Evolutionary conservation across 352 stramenopile genomes (phyloP).

Genomic region (Phytophthora pluvialis): DNA sequence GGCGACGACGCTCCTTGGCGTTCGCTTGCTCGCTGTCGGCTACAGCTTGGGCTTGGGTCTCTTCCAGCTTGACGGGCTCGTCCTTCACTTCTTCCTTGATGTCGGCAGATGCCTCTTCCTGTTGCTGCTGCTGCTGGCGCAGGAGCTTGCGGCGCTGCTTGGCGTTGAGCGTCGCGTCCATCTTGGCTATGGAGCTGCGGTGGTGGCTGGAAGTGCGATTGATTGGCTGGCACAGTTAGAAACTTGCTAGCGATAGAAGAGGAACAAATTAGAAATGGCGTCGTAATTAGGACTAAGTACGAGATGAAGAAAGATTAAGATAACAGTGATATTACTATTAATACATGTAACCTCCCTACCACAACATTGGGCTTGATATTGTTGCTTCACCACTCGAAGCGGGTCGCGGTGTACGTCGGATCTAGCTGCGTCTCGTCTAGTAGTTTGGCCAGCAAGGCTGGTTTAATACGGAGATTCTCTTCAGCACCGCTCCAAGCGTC

Average conservation of each 20-base stretch:
- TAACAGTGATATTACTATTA: too few species aligned
- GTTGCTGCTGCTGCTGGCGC: constrained; percentile 56
- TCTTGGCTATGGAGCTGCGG: constrained; percentile 13
- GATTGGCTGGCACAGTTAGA: constrained; percentile 16
- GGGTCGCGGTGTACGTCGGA: constrained; percentile 35
- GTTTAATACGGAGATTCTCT: constrained; percentile 34
- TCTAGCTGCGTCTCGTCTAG: constrained; percentile 27
- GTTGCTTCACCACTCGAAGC: constrained; percentile 41
- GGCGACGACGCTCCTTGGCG: constrained; percentile 39
- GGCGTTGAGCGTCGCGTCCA: constrained; percentile 58
- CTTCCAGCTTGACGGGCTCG: neutral
- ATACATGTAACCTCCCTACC: too few species aligned
- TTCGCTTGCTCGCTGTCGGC: constrained; percentile 10
- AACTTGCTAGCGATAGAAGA: neutral
- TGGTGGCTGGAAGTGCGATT: constrained; percentile 16
- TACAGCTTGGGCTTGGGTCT: constrained; percentile 3
- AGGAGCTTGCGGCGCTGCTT: constrained; percentile 82
- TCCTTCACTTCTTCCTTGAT: constrained; percentile 7
- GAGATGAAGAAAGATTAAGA: too few species aligned
- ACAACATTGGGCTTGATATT: neutral
- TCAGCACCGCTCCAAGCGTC: constrained; percentile 34
- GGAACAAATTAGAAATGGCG: neutral
- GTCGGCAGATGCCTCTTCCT: neutral
- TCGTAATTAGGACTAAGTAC: neutral
- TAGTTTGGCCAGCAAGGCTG: constrained; percentile 31